Evolutionary conservation across 2,329 filamentous ascomycete genomes (phyloP), one percentile per base, ranked within the genome.

Genomic region (Macroventuria anomochaeta): DNA sequence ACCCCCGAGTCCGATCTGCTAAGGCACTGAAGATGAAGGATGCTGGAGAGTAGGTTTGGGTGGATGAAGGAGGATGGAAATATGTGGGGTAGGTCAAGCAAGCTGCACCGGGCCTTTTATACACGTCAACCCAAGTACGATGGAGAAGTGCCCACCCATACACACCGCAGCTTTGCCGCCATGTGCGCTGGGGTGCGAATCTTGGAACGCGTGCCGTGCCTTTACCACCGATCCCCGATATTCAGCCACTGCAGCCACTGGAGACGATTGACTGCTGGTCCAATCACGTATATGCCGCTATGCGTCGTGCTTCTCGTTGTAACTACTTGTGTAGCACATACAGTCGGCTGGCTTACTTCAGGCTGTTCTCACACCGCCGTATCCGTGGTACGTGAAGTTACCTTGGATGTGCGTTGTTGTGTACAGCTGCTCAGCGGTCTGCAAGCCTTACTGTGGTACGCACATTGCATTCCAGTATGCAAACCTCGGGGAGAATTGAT

Each of bases 161-260:
- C 43, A 54, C 44, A 46, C 51, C 51, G 51, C 51, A 43, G 29
- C 39, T 39, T 54, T 29, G 51, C 40, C 46, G 44, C 44, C 39
- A 54, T 44, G 44, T 43, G 50, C 36, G 42, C 49, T 28, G 8
- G 13, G 11, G 38, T 26, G 34, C 23, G 28, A 10, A 23, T 32
- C 40, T 33, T 20, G 41, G 31, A 21, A 31, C 38, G 48, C 28
- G 40, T 26, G n/a, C 34, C 21, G 23, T 15, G 17, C 34, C 49
- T 17, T 25, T 36, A 37, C 25, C 37, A 46, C 41, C 41, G 49
- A 42, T 46, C 29, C 29, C 49, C 49, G 31, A 46, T 46, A 21
- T 46, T 52, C 21, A 28, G 29, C 41, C 41, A 18, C 18, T 15
- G 2, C 28, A 44, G 40, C 47, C 25, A 44, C 40, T 25, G 15